Conservation (phyloP, 306 rosid genomes). For the Luffa aegyptiaca region DNA sequence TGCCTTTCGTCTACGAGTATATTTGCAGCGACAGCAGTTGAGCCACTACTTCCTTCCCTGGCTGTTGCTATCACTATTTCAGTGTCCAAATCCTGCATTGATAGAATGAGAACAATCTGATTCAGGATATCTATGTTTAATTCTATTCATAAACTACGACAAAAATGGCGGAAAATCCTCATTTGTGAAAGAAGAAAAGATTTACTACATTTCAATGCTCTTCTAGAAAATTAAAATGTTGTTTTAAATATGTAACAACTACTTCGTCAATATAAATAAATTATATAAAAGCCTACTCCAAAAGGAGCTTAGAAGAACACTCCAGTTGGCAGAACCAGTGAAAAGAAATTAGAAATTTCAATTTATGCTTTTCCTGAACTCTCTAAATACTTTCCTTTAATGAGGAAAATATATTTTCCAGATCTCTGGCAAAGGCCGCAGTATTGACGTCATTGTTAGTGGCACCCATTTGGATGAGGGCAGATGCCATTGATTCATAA, state of each 20-base stretch:
- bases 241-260: not conserved
- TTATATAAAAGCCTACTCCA: not conserved
- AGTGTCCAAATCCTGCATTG: constrained; percentile 85
- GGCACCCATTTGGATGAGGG: constrained; percentile 97
- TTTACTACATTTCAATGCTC: not conserved
- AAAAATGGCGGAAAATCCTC: not conserved
- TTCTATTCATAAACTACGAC: not conserved
- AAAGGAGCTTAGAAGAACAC: not conserved
- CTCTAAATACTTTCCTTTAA: constrained; percentile 50
- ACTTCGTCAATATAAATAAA: not conserved
- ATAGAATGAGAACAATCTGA: not conserved
- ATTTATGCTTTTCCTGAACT: not conserved
- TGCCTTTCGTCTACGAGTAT: constrained; percentile 84
- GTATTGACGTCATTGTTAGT: constrained; percentile 56
- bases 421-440: constrained; percentile 67
- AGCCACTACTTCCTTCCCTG: constrained; percentile 38
- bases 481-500: constrained; percentile 83
- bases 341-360: not conserved
- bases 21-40: constrained; percentile 80
- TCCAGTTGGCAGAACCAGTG: not conserved
- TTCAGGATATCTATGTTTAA: not conserved
- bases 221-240: not conserved
- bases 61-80: constrained; percentile 72
- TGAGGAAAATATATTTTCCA: constrained; percentile 73
- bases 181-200: not conserved